phyloP scores from a whole-genome alignment of 1,284 basidiomycete species.

The Tilletia walkeri region DNA sequence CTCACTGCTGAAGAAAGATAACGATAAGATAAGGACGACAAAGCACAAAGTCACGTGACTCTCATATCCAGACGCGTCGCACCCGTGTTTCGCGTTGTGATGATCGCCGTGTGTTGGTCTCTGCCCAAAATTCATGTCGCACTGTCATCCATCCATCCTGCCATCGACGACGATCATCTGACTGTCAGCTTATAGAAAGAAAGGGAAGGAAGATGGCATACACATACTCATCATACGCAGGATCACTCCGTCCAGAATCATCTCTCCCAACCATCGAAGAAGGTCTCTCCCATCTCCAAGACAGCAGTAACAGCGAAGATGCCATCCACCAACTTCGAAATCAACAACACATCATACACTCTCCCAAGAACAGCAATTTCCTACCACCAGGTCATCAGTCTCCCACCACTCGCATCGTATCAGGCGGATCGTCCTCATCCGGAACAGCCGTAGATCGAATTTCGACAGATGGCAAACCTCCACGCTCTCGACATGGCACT shows the following conservation, averaged over 20 bases:
- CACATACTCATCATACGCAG: no score
- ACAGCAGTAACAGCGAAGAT: background rate
- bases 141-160: no score
- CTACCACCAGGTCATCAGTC: slow-evolving; percentile 15
- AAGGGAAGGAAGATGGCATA: no score
- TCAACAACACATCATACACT: background rate
- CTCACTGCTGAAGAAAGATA: no score
- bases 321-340: background rate
- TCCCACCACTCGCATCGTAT: background rate
- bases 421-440: background rate
- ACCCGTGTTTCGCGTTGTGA: no score
- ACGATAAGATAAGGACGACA: no score
- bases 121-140: no score
- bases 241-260: background rate
- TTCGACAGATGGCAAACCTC: background rate
- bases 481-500: background rate
- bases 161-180: no score
- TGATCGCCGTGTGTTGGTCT: no score
- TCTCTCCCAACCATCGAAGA: slow-evolving; percentile 8
- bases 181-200: no score
- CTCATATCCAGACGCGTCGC: no score
- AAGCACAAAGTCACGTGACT: no score
- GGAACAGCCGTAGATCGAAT: background rate
- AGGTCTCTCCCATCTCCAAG: background rate
- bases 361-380: background rate